Conservation (phyloP, 306 rosid genomes). For the Pterocarpus macrocarpus region DNA sequence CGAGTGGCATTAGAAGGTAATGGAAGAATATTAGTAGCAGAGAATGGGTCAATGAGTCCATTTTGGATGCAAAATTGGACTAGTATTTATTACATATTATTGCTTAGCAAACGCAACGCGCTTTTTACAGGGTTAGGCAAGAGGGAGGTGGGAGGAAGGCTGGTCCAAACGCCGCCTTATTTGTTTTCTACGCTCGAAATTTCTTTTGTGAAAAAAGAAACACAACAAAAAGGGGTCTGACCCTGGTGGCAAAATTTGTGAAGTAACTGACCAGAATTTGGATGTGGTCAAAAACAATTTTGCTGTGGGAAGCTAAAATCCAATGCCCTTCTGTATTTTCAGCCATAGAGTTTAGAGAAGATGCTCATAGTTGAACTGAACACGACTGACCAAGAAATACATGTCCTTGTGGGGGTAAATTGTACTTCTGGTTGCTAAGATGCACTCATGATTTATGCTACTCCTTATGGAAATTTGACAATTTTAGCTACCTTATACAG, state of each 20-base stretch:
- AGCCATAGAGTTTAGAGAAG: not conserved
- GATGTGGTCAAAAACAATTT: not conserved
- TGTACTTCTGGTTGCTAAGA: not conserved
- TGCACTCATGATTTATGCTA: not conserved
- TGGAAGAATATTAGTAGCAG: not conserved
- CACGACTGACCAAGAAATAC: too few species aligned
- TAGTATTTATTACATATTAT: not conserved
- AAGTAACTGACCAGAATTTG: not conserved
- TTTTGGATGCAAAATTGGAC: constrained; percentile 38
- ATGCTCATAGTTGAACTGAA: too few species aligned
- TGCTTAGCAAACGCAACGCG: constrained; percentile 12
- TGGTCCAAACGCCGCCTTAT: constrained; percentile 51
- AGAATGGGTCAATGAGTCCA: constrained; percentile 34
- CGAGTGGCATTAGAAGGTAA: not conserved
- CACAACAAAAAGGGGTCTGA: not conserved
- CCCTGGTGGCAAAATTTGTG: not conserved
- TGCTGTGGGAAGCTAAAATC: not conserved
- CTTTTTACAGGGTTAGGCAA: not conserved
- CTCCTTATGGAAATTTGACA: not conserved
- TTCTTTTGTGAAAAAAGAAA: not conserved
- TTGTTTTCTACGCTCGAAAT: constrained; percentile 5
- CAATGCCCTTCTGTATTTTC: not conserved
- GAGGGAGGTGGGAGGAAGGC: constrained; percentile 1
- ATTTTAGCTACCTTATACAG: not conserved
- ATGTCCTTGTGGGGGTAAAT: not conserved